A percentile compares a stretch with the other conserved stretches of the same genome.
phyloP scores from a whole-genome alignment of 768 basidiomycete genomes.

The Neoboletus subvelutipes region DNA sequence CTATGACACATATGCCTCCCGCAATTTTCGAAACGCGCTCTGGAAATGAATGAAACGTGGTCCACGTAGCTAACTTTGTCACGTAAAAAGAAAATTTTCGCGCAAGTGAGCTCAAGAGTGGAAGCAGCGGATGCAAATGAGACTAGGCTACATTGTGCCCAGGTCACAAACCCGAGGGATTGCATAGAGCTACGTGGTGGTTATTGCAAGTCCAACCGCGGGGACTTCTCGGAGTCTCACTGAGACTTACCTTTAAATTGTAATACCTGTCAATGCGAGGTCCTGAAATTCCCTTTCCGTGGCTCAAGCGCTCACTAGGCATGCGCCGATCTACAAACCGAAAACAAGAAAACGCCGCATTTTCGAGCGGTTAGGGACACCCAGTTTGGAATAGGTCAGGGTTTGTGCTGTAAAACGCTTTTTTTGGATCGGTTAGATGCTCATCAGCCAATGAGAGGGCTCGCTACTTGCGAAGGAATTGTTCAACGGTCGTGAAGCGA shows the following conservation, averaged over 20 bases:
- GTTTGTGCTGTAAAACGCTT: too few species aligned
- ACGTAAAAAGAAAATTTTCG: not conserved
- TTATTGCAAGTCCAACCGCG: not conserved
- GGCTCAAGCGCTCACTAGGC: too few species aligned
- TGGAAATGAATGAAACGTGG: not conserved
- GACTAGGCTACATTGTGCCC: not conserved
- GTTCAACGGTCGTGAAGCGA: too few species aligned
- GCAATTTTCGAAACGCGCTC: not conserved
- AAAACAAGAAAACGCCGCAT: too few species aligned
- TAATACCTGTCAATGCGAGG: not conserved
- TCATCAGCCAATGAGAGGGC: too few species aligned
- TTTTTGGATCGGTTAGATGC: too few species aligned
- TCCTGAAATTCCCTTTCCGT: not conserved
- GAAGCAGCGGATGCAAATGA: not conserved
- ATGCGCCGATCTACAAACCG: too few species aligned
- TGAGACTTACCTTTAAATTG: not conserved
- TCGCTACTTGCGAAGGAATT: too few species aligned
- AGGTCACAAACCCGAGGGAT: not conserved
- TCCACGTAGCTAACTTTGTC: not conserved
- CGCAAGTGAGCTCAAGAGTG: not conserved
- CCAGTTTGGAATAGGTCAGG: too few species aligned
- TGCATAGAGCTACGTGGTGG: not conserved
- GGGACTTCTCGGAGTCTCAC: not conserved
- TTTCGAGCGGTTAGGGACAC: too few species aligned
- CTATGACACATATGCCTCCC: not conserved